Evolutionary conservation across 1,284 basidiomycete species (phyloP).

Genomic region (Takashimella tepidaria): DNA sequence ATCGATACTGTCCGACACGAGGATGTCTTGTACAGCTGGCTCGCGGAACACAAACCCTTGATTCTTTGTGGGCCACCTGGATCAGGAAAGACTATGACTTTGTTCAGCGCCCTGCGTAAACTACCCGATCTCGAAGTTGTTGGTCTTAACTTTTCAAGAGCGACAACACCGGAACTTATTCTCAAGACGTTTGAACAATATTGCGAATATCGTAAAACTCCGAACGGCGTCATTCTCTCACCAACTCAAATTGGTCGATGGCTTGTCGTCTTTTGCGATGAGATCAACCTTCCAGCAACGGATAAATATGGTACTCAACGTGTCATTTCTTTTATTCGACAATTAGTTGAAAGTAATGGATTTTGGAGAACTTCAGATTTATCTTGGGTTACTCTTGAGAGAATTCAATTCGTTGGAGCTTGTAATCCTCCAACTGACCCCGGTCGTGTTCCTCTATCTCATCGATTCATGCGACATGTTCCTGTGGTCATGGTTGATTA

Average conservation of each 20-base stretch:
- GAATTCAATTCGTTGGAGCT: conserved; percentile 98
- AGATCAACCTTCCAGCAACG: conserved; percentile 94
- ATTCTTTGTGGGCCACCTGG: conserved; percentile 98
- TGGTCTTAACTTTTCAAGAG: conserved; percentile 98
- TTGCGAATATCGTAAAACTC: conserved; percentile 97
- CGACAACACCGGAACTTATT: conserved; percentile 95
- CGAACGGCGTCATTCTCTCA: conserved; percentile 89
- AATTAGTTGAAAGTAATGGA: conserved; percentile 90
- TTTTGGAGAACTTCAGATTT: conserved; percentile 95
- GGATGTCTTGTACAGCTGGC: conserved; percentile 96
- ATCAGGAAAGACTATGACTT: conserved; percentile 99
- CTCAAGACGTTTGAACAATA: conserved; percentile 99
- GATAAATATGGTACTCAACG: conserved; percentile 99
- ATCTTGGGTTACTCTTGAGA: conserved; percentile 95
- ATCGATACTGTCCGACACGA: conserved; percentile 99
- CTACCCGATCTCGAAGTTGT: conserved; percentile 98
- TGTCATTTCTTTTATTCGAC: conserved; percentile 96
- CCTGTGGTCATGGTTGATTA: conserved; percentile 99
- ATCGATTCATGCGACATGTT: conserved; percentile 95
- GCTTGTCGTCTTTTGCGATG: conserved; percentile 99
- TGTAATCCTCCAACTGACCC: conserved; percentile 99
- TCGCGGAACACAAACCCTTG: conserved; percentile 97
- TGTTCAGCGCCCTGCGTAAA: conserved; percentile 97
- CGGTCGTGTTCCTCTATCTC: conserved; percentile 94
- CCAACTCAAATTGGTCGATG: conserved; percentile 94